Evolutionary conservation across 108 stramenopile species (phyloP), one percentile per base, ranked within the genome.

Genomic region (Mayamaea pseudoterrestris): DNA sequence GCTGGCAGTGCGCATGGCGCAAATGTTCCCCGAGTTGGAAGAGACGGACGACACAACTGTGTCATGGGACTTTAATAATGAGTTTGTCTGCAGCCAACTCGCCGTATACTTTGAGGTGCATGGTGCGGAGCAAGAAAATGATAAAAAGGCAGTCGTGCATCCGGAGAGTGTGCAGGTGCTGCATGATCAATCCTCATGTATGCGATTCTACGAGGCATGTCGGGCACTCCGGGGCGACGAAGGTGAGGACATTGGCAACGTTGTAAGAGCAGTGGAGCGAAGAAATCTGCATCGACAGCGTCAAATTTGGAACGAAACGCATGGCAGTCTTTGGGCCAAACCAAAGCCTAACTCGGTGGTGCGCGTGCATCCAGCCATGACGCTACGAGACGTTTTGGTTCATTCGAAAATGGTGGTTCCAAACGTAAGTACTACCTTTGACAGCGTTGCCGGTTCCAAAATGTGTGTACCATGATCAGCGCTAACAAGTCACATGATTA

Each of bases 141-240:
- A 87, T 61, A 58, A 71, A 12, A 53, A 67, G 40, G 86, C 83
- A 84, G 36, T 71, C 4, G 54, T 82, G 13, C 88, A 90, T 55
- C 88, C 88, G 3, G 88, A 90, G 32, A 50, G 43, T 29, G 88
- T 90, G 7, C 79, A 84, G 56, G 50, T 54, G 6, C 63, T 83
- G 23, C 58, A 34, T 18, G 72, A 81, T 62, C 80, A 78, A 61
- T 80, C 68, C 26, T 60, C 71, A 2, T 61, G 74, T 3, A 87
- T 92, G 80, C 71, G 74, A 35, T 92, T 87, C 53, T 92, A 82
- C 50, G 90, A 87, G 48, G 49, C 81, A 13, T 78, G 82, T 7
- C 69, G 90, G 16, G 90, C 90, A 7, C 44, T 92, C 14, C 80
- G 83, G 60, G 90, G 90, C 40, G 85, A 84, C 41, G 90, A 92